Conservation (phyloP, 352 stramenopile species). For the Peronosclerospora sorghi region DNA sequence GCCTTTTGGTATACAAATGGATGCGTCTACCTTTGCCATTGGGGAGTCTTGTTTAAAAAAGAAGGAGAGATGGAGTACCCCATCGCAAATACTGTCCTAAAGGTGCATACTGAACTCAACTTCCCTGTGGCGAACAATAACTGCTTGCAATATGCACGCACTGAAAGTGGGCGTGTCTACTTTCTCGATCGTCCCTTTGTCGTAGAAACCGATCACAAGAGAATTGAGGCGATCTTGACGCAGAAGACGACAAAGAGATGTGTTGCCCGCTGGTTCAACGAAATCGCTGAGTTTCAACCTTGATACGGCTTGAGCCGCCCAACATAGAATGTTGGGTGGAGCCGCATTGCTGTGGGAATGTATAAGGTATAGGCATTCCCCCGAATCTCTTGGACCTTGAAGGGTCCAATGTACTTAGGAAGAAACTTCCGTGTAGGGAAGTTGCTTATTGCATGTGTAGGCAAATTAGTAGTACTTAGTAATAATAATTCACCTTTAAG, state of each 20-base stretch:
- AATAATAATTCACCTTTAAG: too few relatives aligned
- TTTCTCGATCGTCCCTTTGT: constrained; percentile 1
- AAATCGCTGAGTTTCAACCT: constrained; percentile 5
- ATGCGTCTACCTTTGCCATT: constrained; percentile 7
- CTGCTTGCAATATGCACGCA: constrained; percentile 1
- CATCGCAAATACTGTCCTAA: not conserved
- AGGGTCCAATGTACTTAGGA: too few relatives aligned
- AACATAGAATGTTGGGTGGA: too few relatives aligned
- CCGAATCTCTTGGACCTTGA: too few relatives aligned
- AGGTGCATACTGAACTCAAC: not conserved
- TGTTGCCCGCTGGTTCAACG: constrained; percentile 8
- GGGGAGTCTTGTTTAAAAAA: constrained; percentile 6
- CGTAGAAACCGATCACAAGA: constrained; percentile 10
- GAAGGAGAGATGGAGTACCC: constrained; percentile 4
- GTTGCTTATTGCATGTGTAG: too few relatives aligned
- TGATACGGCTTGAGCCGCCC: constrained; percentile 11
- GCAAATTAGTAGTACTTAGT: too few relatives aligned
- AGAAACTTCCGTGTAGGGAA: too few relatives aligned
- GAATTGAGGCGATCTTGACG: constrained; percentile 8
- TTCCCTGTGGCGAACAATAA: not conserved
- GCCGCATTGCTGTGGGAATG: too few relatives aligned
- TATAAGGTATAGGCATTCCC: too few relatives aligned
- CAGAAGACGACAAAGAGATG: constrained; percentile 10
- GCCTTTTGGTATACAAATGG: constrained; percentile 4
- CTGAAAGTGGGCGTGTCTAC: constrained; percentile 5